phyloP scores from a whole-genome alignment of 176 grass and related monocot species.

The Aegilops umbellulata region DNA sequence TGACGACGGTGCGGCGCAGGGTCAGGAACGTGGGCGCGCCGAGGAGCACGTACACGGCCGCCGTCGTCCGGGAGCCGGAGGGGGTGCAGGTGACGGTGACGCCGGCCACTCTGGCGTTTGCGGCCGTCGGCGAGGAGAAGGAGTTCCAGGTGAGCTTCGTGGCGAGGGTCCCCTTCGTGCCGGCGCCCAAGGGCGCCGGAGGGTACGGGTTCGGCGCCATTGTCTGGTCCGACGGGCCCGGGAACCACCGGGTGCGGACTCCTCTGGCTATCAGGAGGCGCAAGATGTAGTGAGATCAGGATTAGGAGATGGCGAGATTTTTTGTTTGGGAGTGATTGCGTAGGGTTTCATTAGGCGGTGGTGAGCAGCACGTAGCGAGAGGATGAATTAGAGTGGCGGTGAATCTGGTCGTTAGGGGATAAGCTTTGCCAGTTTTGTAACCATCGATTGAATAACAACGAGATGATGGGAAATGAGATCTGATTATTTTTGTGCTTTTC shows the following conservation, averaged over 20 bases:
- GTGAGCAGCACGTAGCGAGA: not conserved
- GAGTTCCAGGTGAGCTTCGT: slow-evolving; percentile 50
- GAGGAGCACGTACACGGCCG: slow-evolving; percentile 36
- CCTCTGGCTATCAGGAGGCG: slow-evolving; percentile 36
- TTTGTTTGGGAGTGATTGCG: not conserved
- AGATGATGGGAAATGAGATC: not conserved
- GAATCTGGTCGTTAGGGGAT: not conserved
- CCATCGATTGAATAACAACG: not conserved
- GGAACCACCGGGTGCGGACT: slow-evolving; percentile 51
- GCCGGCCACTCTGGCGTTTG: slow-evolving; percentile 38
- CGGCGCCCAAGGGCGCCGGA: not conserved
- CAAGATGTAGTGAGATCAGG: not conserved
- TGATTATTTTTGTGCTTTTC: not conserved
- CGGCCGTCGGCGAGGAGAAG: slow-evolving; percentile 50
- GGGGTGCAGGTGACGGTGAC: slow-evolving; percentile 57
- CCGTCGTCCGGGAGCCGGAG: slow-evolving; percentile 37
- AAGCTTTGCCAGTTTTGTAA: not conserved
- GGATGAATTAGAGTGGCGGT: not conserved
- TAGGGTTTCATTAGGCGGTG: not conserved
- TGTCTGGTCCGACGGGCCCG: slow-evolving; percentile 58
- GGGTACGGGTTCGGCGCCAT: slow-evolving; percentile 52
- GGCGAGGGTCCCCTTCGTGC: not conserved
- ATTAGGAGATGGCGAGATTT: not conserved
- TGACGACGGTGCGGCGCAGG: slow-evolving; percentile 22
- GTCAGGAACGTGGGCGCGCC: slow-evolving; percentile 55